Evolutionary conservation across 2,329 filamentous ascomycete species (phyloP).

Genomic region (Bertia moriformis): DNA sequence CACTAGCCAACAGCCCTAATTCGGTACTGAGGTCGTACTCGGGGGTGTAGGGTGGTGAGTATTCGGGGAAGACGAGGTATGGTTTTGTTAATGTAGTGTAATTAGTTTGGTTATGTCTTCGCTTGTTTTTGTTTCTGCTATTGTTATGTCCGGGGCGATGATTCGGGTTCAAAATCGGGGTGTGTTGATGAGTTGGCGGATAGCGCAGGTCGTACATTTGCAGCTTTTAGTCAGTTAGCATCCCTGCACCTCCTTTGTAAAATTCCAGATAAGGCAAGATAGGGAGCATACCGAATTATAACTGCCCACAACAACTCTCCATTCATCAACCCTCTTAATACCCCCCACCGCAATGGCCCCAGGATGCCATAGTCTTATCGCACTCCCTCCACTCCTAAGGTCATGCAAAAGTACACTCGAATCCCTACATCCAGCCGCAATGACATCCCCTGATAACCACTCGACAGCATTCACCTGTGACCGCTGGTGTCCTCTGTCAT

Average conservation of each 20-base stretch:
- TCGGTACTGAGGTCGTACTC: constrained; percentile 19
- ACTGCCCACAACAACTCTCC: not conserved
- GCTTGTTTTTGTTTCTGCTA: constrained; percentile 5
- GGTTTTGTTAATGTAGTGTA: constrained; percentile 16
- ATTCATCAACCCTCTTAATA: not conserved
- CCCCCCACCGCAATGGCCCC: not conserved
- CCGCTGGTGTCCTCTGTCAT: not conserved
- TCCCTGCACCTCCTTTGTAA: too few species aligned
- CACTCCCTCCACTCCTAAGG: not conserved
- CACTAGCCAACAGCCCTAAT: constrained; percentile 18
- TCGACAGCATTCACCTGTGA: constrained; percentile 6
- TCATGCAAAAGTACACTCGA: constrained; percentile 6
- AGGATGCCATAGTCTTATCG: not conserved
- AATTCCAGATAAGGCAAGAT: too few species aligned
- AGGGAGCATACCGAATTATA: constrained; percentile 6
- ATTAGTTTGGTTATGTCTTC: constrained; percentile 9
- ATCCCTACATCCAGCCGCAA: constrained; percentile 17
- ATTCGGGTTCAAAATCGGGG: too few species aligned
- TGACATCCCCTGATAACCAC: constrained; percentile 18
- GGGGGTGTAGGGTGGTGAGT: constrained; percentile 10
- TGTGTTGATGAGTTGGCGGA: too few species aligned
- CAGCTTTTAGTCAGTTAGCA: constrained; percentile 11
- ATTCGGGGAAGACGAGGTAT: constrained; percentile 18
- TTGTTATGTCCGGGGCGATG: constrained; percentile 10
- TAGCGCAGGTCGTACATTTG: constrained; percentile 24